Conservation (phyloP, 768 basidiomycete genomes). For the Pleurotus tuoliensis region DNA sequence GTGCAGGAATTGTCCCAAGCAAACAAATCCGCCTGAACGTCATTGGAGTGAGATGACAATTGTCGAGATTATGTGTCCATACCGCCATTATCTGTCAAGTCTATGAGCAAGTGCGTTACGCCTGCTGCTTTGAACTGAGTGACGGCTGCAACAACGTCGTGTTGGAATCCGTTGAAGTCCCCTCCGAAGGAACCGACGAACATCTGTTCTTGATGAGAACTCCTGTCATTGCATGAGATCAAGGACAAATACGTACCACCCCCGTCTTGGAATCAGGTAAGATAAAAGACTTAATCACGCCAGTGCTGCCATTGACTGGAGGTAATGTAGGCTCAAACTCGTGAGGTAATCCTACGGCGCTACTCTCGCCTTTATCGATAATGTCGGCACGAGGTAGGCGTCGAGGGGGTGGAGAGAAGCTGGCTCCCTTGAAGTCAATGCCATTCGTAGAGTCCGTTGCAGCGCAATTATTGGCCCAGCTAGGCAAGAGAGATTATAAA, state of each 20-base stretch:
- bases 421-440: slow-evolving; percentile 31
- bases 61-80: slow-evolving; percentile 9
- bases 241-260: slow-evolving; percentile 37
- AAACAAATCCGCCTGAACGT: slow-evolving; percentile 52
- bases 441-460: slow-evolving; percentile 49
- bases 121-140: slow-evolving; percentile 41
- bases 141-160: slow-evolving; percentile 43
- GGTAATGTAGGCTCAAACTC: slow-evolving; percentile 46
- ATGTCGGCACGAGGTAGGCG: slow-evolving; percentile 32
- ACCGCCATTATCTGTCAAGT: slow-evolving; percentile 63
- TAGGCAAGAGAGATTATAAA: slow-evolving; percentile 17
- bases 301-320: slow-evolving; percentile 39
- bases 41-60: neutral
- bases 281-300: slow-evolving; percentile 53
- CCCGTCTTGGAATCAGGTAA: slow-evolving; percentile 55
- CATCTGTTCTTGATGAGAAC: slow-evolving; percentile 33
- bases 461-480: slow-evolving; percentile 59
- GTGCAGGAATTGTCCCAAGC: slow-evolving; percentile 59
- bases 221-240: neutral
- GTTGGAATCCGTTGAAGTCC: slow-evolving; percentile 49
- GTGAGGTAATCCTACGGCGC: slow-evolving; percentile 41
- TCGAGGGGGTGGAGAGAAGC: slow-evolving; percentile 1
- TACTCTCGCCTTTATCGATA: slow-evolving; percentile 35
- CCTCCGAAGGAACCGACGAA: slow-evolving; percentile 56
- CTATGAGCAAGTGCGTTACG: slow-evolving; percentile 49